phyloP scores from a whole-genome alignment of 1,139 yeast species.

The Hemisphaericaspora lyxosophila region DNA sequence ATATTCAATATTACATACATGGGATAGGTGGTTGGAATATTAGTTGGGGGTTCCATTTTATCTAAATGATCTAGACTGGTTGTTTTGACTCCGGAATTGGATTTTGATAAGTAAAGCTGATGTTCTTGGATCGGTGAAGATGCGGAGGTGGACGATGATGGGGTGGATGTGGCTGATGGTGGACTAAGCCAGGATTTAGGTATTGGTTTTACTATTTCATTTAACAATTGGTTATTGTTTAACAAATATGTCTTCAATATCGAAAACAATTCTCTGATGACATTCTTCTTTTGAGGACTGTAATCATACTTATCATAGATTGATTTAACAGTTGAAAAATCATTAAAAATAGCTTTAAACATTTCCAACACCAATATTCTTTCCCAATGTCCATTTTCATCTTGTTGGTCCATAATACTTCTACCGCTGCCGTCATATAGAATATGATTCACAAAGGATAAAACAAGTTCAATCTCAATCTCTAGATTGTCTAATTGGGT shows the following conservation, averaged over 20 bases:
- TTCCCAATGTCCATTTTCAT: slow-evolving; percentile 55
- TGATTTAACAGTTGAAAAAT: slow-evolving; percentile 49
- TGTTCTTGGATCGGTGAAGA: slow-evolving; percentile 5
- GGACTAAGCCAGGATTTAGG: slow-evolving; percentile 5
- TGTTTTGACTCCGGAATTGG: slow-evolving; percentile 42
- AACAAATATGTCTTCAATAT: slow-evolving; percentile 37
- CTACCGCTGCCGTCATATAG: slow-evolving; percentile 23
- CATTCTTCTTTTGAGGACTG: slow-evolving; percentile 55
- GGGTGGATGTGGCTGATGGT: background rate
- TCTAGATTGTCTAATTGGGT: slow-evolving; percentile 61
- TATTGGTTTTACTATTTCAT: slow-evolving; percentile 32
- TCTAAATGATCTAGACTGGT: slow-evolving; percentile 74
- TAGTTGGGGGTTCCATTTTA: slow-evolving; percentile 66
- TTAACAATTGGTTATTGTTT: slow-evolving; percentile 34
- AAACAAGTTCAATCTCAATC: slow-evolving; percentile 77
- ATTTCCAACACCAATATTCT: slow-evolving; percentile 71
- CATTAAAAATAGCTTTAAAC: slow-evolving; percentile 58
- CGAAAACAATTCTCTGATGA: slow-evolving; percentile 57
- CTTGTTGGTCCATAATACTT: slow-evolving; percentile 2
- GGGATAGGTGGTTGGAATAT: slow-evolving; percentile 61
- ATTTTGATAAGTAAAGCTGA: slow-evolving; percentile 22
- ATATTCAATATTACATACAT: slow-evolving; percentile 59
- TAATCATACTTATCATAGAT: slow-evolving; percentile 67
- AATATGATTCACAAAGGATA: slow-evolving; percentile 71
- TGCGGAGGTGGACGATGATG: slow-evolving; percentile 4